Conservation (phyloP, 805 yeast species). For the Candida odintsovae region DNA sequence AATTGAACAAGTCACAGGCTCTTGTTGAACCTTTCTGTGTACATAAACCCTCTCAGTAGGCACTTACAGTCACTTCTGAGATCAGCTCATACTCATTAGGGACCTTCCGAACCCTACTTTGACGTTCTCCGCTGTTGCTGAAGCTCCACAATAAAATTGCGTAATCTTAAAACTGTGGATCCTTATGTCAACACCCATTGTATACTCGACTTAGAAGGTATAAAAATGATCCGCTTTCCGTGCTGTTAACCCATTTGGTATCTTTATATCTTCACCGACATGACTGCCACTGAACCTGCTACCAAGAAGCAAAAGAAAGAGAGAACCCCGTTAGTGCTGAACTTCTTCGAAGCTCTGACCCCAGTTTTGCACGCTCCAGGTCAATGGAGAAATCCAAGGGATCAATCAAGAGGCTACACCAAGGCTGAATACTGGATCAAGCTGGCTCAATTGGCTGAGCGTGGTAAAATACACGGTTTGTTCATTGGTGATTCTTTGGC, state of each 20-base stretch:
- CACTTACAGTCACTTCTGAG: not conserved
- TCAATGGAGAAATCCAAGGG: constrained; percentile 24
- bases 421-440: constrained; percentile 34
- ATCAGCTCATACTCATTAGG: not conserved
- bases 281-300: not conserved
- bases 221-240: not conserved
- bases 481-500: constrained; percentile 38
- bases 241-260: not conserved
- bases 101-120: not conserved
- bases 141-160: not conserved
- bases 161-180: not conserved
- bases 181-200: not conserved
- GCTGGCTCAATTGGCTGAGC: constrained; percentile 33
- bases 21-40: too few relatives aligned
- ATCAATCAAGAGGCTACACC: constrained; percentile 18
- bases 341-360: constrained; percentile 21
- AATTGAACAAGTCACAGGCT: not conserved
- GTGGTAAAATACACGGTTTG: constrained; percentile 34
- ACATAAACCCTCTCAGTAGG: too few relatives aligned
- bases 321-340: constrained; percentile 16
- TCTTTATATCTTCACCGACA: not conserved
- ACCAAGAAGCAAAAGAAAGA: constrained; percentile 1
- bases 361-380: constrained; percentile 25
- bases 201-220: not conserved
- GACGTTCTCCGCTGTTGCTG: not conserved